Evolutionary conservation across 2,329 filamentous ascomycete species (phyloP).

Genomic region (Coniochaeta sp.): DNA sequence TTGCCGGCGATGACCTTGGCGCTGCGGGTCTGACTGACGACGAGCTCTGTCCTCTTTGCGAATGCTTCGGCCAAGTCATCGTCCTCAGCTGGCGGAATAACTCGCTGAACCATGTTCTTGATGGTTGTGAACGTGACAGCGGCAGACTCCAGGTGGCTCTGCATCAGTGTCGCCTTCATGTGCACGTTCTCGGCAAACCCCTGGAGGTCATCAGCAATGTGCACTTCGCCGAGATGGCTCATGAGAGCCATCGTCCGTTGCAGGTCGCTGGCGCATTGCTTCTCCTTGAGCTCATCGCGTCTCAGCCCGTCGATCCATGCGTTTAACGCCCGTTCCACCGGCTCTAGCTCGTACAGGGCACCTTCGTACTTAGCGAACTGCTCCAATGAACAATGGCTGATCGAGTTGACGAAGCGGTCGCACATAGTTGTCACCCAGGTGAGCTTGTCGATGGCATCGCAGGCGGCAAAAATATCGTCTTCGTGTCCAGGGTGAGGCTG

Average conservation of each 20-base stretch:
- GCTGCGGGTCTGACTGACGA: conserved; percentile 70
- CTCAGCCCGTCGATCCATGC: conserved; percentile 80
- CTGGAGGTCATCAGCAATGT: conserved; percentile 63
- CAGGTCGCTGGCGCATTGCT: conserved; percentile 73
- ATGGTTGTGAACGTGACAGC: conserved; percentile 60
- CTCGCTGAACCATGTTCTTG: conserved; percentile 60
- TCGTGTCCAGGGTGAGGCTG: conserved; percentile 61
- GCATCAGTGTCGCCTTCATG: conserved; percentile 69
- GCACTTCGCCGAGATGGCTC: conserved; percentile 76
- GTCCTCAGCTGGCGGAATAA: conserved; percentile 55
- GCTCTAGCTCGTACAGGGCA: conserved; percentile 80
- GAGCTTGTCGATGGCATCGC: conserved; percentile 78
- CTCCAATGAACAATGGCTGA: conserved; percentile 69
- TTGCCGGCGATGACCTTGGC: conserved; percentile 80
- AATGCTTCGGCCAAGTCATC: conserved; percentile 64
- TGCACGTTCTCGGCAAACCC: conserved; percentile 73
- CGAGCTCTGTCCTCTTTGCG: conserved; percentile 60
- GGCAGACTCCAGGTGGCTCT: conserved; percentile 74
- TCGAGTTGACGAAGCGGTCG: conserved; percentile 73
- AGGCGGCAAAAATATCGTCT: conserved; percentile 73
- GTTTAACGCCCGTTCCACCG: conserved; percentile 84
- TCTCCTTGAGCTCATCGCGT: conserved; percentile 78
- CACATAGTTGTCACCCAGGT: conserved; percentile 79
- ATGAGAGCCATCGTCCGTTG: conserved; percentile 80
- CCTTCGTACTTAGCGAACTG: conserved; percentile 74